These are phyloP conservation scores for Encephalitozoon cuniculi DNA, from an alignment of 371 early-diverging fungal species.

Conservation along the genomic window DNA sequence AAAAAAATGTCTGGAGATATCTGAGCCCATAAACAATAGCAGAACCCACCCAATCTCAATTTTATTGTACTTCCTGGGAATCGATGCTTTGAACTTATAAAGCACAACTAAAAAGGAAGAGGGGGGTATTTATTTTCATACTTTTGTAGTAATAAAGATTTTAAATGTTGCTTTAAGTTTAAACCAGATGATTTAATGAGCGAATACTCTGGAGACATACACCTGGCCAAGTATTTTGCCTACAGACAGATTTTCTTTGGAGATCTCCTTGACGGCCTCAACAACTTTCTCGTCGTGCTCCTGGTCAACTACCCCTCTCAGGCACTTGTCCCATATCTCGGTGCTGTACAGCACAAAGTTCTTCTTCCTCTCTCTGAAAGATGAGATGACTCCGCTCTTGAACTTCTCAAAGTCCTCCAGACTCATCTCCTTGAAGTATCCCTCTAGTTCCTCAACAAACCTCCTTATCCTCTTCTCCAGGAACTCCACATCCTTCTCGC, in stretches of 20 bases:
- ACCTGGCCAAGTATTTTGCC: background rate
- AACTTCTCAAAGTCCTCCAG: conserved; percentile 18
- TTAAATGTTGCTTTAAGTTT: too few relatives aligned
- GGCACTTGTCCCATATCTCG: background rate
- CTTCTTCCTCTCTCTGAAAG: conserved; percentile 14
- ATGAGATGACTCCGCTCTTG: background rate
- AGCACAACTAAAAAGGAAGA: background rate
- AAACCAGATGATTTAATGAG: background rate
- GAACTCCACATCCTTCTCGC: conserved; percentile 27
- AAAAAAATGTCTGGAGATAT: background rate
- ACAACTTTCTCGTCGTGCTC: background rate
- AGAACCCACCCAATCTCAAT: background rate
- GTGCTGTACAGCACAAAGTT: background rate
- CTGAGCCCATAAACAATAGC: background rate
- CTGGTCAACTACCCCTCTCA: background rate
- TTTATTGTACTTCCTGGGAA: background rate
- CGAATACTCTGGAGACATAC: background rate
- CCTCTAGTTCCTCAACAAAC: conserved; percentile 36
- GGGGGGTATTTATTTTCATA: background rate
- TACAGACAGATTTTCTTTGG: background rate
- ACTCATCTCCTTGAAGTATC: conserved; percentile 5
- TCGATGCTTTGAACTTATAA: background rate
- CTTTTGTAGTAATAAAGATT: too few relatives aligned
- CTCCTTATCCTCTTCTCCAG: conserved; percentile 40
- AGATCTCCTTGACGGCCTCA: background rate